These are phyloP conservation scores for Pythium scleroteichum DNA, from an alignment of 352 stramenopile species.

Conservation along the genomic window DNA sequence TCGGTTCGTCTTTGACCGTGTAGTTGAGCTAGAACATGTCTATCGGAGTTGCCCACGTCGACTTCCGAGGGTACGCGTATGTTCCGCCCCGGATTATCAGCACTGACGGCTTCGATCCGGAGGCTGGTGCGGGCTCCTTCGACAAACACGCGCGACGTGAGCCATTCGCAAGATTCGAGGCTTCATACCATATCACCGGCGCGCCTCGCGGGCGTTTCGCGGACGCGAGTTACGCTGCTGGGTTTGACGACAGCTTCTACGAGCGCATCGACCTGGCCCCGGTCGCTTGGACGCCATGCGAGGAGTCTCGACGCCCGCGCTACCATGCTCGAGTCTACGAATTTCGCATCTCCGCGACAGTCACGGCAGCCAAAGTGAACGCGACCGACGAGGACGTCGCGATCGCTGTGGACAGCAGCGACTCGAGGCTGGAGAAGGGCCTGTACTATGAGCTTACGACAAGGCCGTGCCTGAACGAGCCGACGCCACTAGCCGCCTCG, in stretches of 20 bases:
- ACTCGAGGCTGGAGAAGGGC: conserved; percentile 27
- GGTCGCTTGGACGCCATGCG: conserved; percentile 32
- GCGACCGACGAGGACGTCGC: conserved; percentile 27
- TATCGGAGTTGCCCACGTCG: conserved; percentile 35
- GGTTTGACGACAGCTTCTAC: conserved; percentile 31
- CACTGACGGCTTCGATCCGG: not conserved
- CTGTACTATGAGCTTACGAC: conserved; percentile 35
- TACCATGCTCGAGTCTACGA: conserved; percentile 15
- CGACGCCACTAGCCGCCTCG: not conserved
- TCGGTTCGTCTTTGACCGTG: not conserved
- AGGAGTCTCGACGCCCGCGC: not conserved
- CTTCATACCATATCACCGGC: conserved; percentile 27
- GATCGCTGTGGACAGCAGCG: conserved; percentile 36
- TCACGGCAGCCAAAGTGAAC: conserved; percentile 25
- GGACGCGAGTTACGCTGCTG: conserved; percentile 18
- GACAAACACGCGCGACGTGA: not conserved
- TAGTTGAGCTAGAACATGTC: conserved; percentile 31
- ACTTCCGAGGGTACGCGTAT: conserved; percentile 35
- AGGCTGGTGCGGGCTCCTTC: not conserved
- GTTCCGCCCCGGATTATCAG: conserved; percentile 12
- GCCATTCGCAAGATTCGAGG: conserved; percentile 10
- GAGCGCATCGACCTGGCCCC: conserved; percentile 28
- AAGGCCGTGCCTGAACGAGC: conserved; percentile 10
- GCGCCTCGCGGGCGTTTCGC: not conserved
- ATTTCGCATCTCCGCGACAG: conserved; percentile 31